Conservation (phyloP, 192 early-diverging fungal genomes). For the Allomyces arbusculus region DNA sequence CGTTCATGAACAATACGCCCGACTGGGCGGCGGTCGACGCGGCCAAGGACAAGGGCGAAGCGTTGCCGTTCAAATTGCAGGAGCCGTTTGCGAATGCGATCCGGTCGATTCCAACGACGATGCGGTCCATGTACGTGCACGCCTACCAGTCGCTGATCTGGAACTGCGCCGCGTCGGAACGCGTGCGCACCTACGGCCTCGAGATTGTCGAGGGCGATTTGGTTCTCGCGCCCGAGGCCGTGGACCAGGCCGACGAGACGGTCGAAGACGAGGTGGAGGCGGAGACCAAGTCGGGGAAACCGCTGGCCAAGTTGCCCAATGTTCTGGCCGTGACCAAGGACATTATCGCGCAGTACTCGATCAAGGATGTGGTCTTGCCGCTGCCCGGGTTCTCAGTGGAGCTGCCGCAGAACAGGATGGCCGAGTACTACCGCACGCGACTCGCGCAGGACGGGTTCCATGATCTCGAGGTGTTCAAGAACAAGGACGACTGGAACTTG, state of each 20-base stretch:
- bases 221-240: constrained; percentile 25
- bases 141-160: constrained; percentile 89
- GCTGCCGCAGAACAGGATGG: constrained; percentile 60
- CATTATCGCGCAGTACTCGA: constrained; percentile 44
- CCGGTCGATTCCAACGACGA: constrained; percentile 52
- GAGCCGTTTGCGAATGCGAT: background rate
- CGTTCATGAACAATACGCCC: constrained; percentile 23
- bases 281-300: constrained; percentile 4
- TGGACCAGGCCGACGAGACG: constrained; percentile 11
- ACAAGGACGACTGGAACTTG: constrained; percentile 19
- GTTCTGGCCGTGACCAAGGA: constrained; percentile 42
- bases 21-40: constrained; percentile 39
- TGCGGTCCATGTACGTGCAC: constrained; percentile 84
- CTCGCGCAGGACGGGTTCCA: constrained; percentile 58
- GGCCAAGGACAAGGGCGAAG: constrained; percentile 11
- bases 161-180: constrained; percentile 66
- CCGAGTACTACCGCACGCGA: constrained; percentile 36
- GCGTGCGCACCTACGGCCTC: constrained; percentile 44
- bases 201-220: constrained; percentile 66
- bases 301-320: constrained; percentile 2
- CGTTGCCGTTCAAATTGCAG: background rate
- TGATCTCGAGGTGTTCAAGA: constrained; percentile 31
- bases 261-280: constrained; percentile 8
- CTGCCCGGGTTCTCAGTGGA: constrained; percentile 56
- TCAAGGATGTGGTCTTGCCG: constrained; percentile 83